These are phyloP conservation scores for Tolypocladium sp. DNA, from an alignment of 2,329 filamentous ascomycete genomes.

Conservation along the genomic window DNA sequence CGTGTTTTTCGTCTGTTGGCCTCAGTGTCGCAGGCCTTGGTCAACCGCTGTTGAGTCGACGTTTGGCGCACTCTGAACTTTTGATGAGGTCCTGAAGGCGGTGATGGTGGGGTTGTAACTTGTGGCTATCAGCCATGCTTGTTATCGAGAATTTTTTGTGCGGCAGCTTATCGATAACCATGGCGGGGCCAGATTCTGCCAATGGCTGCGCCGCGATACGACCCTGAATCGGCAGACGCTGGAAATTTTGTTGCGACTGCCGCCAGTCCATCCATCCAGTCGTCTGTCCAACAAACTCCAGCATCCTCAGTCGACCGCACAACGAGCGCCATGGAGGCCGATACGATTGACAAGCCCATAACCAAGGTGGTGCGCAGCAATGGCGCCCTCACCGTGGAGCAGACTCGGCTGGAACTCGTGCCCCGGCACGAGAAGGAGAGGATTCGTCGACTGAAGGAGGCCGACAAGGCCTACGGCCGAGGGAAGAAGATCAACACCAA, in stretches of 20 bases:
- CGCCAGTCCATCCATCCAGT: slow-evolving; percentile 3
- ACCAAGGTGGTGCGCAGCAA: slow-evolving; percentile 32
- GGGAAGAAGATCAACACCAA: slow-evolving; percentile 67
- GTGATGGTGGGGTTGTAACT: slow-evolving; percentile 24
- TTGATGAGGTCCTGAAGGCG: slow-evolving; percentile 1
- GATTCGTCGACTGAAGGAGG: slow-evolving; percentile 46
- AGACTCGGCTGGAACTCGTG: slow-evolving; percentile 41
- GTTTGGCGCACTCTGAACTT: background rate
- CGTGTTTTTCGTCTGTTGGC: background rate
- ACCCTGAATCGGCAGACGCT: slow-evolving; percentile 10
- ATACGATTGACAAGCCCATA: slow-evolving; percentile 22
- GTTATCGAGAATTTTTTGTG: slow-evolving; percentile 29
- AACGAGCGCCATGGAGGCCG: slow-evolving; percentile 26
- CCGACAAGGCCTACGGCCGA: slow-evolving; percentile 73
- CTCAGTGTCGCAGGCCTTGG: background rate
- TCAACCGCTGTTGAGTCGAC: background rate
- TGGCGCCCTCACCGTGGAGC: slow-evolving; percentile 42
- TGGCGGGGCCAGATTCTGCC: slow-evolving; percentile 7
- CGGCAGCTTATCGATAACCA: slow-evolving; percentile 25
- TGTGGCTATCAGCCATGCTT: slow-evolving; percentile 7
- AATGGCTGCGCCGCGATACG: slow-evolving; percentile 18
- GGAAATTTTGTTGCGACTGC: slow-evolving; percentile 23
- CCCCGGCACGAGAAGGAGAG: slow-evolving; percentile 42
- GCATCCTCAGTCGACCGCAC: slow-evolving; percentile 7
- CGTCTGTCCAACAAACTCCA: background rate